Evolutionary conservation across 2,329 filamentous ascomycete species (phyloP).

Genomic region (Aspergillus nomiae): DNA sequence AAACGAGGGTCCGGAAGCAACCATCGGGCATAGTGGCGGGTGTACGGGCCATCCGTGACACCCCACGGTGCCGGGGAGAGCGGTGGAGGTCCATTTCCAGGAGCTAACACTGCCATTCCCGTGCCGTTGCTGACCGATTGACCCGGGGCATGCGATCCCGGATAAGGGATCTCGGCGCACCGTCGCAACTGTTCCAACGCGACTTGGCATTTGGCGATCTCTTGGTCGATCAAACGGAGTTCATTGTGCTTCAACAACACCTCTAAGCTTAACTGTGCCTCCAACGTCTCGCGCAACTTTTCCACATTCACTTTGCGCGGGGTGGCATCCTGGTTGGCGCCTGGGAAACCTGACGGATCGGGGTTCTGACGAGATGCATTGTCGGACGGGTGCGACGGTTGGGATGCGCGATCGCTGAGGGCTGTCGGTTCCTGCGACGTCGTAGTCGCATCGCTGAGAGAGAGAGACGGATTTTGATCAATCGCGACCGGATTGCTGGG

Average conservation of each 20-base stretch:
- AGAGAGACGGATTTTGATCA: constrained; percentile 12
- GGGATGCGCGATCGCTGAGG: constrained; percentile 14
- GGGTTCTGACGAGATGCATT: constrained; percentile 7
- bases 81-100: constrained; percentile 66
- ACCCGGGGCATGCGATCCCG: constrained; percentile 61
- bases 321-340: constrained; percentile 22
- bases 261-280: constrained; percentile 86
- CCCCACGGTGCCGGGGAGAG: constrained; percentile 85
- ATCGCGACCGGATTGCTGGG: constrained; percentile 13
- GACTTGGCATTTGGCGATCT: constrained; percentile 91
- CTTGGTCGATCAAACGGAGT: constrained; percentile 89
- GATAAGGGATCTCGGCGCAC: constrained; percentile 89
- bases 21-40: constrained; percentile 94
- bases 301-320: constrained; percentile 39
- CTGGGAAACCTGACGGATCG: constrained; percentile 7
- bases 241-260: constrained; percentile 94
- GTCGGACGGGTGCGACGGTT: constrained; percentile 1
- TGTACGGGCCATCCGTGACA: constrained; percentile 88
- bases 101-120: constrained; percentile 68
- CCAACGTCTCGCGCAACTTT: constrained; percentile 70
- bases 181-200: constrained; percentile 91
- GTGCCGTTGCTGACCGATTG: constrained; percentile 72
- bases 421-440: constrained; percentile 15
- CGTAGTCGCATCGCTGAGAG: constrained; percentile 14
- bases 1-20: constrained; percentile 86